These are phyloP conservation scores for Harringtonia aguacate DNA, from an alignment of 2,329 filamentous ascomycete species.

Conservation along the genomic window DNA sequence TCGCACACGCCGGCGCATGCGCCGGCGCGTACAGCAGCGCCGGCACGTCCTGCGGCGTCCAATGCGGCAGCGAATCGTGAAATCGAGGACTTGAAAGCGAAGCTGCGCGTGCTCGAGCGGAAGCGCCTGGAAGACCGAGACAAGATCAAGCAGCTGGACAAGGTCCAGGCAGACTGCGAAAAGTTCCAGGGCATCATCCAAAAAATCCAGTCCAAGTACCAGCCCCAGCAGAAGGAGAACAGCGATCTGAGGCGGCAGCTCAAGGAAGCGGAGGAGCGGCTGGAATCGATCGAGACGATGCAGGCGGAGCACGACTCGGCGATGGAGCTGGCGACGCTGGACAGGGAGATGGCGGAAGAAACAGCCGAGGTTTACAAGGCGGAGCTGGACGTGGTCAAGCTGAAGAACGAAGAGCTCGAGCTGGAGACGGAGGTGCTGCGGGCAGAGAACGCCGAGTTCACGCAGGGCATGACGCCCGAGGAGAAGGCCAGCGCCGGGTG, in stretches of 20 bases:
- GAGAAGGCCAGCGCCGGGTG: slow-evolving; percentile 80
- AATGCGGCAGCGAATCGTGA: slow-evolving; percentile 47
- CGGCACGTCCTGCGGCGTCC: slow-evolving; percentile 16
- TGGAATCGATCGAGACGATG: slow-evolving; percentile 59
- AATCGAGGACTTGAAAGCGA: slow-evolving; percentile 80
- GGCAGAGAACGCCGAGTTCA: slow-evolving; percentile 78
- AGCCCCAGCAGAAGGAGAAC: slow-evolving; percentile 73
- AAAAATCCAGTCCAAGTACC: slow-evolving; percentile 81
- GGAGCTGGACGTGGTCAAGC: slow-evolving; percentile 67
- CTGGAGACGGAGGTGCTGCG: slow-evolving; percentile 78
- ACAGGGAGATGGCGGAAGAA: slow-evolving; percentile 95
- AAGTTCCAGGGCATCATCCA: slow-evolving; percentile 78
- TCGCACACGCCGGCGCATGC: slow-evolving; percentile 17
- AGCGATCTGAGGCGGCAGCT: slow-evolving; percentile 64
- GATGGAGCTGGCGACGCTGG: slow-evolving; percentile 77
- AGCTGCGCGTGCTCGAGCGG: slow-evolving; percentile 77
- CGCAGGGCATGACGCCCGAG: slow-evolving; percentile 76
- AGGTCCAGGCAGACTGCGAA: slow-evolving; percentile 64
- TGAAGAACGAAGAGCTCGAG: slow-evolving; percentile 72
- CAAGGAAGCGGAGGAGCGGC: slow-evolving; percentile 61
- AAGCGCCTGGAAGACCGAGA: slow-evolving; percentile 80
- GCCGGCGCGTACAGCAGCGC: slow-evolving; percentile 9
- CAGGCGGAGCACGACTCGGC: slow-evolving; percentile 79
- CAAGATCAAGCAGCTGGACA: slow-evolving; percentile 67
- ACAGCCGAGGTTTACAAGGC: slow-evolving; percentile 71